These are phyloP conservation scores for Huntiella abstrusa DNA, from an alignment of 2,329 filamentous ascomycete genomes.

Conservation along the genomic window DNA sequence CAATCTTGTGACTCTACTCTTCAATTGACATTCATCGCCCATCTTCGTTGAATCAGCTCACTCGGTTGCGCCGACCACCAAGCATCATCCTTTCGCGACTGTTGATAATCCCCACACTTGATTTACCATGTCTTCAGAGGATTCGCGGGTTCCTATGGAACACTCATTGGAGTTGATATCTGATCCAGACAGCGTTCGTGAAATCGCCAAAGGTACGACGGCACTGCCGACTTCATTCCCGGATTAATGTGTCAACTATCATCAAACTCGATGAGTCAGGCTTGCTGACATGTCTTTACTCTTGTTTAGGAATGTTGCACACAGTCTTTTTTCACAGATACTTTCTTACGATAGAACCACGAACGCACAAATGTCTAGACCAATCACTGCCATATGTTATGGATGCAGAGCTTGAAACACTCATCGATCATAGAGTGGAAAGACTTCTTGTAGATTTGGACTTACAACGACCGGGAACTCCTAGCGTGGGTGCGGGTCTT, in stretches of 20 bases:
- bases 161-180: slow-evolving; percentile 89
- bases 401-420: slow-evolving; percentile 76
- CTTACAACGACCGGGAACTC: slow-evolving; percentile 1
- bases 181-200: slow-evolving; percentile 73
- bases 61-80: no score
- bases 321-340: slow-evolving; percentile 98
- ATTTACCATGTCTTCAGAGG: no score
- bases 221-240: background rate
- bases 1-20: no score
- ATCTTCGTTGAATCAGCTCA: no score
- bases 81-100: no score
- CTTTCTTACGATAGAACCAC: slow-evolving; percentile 71
- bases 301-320: slow-evolving; percentile 58
- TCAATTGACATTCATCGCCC: no score
- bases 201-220: slow-evolving; percentile 69
- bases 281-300: slow-evolving; percentile 1
- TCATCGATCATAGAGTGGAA: slow-evolving; percentile 75
- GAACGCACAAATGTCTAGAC: slow-evolving; percentile 76
- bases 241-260: background rate
- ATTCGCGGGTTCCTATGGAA: slow-evolving; percentile 25
- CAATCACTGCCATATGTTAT: slow-evolving; percentile 77
- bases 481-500: slow-evolving; percentile 12
- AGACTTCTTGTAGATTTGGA: slow-evolving; percentile 28
- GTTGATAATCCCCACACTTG: no score
- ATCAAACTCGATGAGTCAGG: background rate